Evolutionary conservation across 1,284 basidiomycete genomes (phyloP), one percentile per base, ranked within the genome.

Genomic region (Ceratobasidium papillatum): DNA sequence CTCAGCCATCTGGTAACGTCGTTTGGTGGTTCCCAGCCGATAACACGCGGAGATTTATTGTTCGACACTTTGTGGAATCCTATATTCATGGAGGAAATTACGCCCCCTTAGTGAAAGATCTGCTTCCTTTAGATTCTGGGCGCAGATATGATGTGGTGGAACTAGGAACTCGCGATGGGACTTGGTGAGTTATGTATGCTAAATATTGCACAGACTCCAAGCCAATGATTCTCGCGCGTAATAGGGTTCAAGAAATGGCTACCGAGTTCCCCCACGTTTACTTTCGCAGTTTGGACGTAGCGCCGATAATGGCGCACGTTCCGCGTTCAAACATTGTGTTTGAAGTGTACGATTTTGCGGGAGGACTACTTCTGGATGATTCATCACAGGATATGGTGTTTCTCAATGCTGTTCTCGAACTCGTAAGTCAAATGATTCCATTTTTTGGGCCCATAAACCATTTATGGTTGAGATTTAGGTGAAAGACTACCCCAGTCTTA

Each of bases 1-100:
- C 22, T 27, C 49, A 51, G 12, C 64, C 45, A 11, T 12, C 49
- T 11, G 49, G 34, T 12, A 51, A 64, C 43, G 38, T 38, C 12
- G 62, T 64, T 64, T n/a, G 62, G 41, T 64, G 62, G 62, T 64
- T 64, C 27, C 62, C 62, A n/a, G 43, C 43, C 17, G 62, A 64
- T 12, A 64, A 64, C 27, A 64, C 62, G 19, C 41, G 45, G 19
- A 9, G 62, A 49, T 64, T 47, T 41, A 64, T 64, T 19, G 8
- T 66, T 8, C 64, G 49, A 19, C 64, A 66, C 27, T 47, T 52
- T 27, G 45, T 66, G 8, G 32, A 66, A 17, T 66, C 45, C 3
- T 52, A 47, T 12, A 51, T 66, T 14, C 47, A 66, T 25, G 30
- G 34, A 25, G 45, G 45, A 36, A 47, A 66, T 25, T 36, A 7